Conservation (phyloP, 2,329 filamentous ascomycete genomes). For the Ramularia collo-cygni region DNA sequence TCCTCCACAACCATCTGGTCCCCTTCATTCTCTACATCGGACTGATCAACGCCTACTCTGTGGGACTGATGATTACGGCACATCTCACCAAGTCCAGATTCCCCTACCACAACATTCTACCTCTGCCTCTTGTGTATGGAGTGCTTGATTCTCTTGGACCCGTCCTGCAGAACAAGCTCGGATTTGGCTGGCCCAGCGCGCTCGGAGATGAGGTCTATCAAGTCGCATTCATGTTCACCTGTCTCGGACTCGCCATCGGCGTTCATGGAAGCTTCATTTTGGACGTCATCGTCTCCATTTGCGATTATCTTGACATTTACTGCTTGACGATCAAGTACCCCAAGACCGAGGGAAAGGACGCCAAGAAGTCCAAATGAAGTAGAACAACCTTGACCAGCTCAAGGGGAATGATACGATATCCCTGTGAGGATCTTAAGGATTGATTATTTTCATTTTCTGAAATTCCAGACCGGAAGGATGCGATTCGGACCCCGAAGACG, state of each 20-base stretch:
- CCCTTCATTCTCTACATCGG: slow-evolving; percentile 87
- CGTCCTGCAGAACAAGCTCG: slow-evolving; percentile 43
- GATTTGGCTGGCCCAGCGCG: slow-evolving; percentile 66
- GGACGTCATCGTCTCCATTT: slow-evolving; percentile 95
- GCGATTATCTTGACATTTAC: slow-evolving; percentile 97
- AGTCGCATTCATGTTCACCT: slow-evolving; percentile 83
- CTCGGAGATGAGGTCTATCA: slow-evolving; percentile 70
- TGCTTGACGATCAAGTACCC: slow-evolving; percentile 94
- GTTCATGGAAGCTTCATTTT: slow-evolving; percentile 98
- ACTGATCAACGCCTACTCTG: slow-evolving; percentile 80
- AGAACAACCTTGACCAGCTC: background rate
- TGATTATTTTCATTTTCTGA: background rate
- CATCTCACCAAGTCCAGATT: slow-evolving; percentile 84
- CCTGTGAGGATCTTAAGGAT: background rate
- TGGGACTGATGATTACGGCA: slow-evolving; percentile 91
- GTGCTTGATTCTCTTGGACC: slow-evolving; percentile 77
- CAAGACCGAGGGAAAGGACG: slow-evolving; percentile 28
- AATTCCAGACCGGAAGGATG: too few species aligned
- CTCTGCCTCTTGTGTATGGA: slow-evolving; percentile 68
- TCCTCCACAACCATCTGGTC: slow-evolving; percentile 74
- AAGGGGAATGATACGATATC: slow-evolving; percentile 16
- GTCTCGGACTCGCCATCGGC: slow-evolving; percentile 75
- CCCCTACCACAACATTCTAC: slow-evolving; percentile 83
- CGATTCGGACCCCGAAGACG: background rate
- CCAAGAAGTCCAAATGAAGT: slow-evolving; percentile 15